These are phyloP conservation scores for Verticillium nonalfalfae DNA, from an alignment of 2,329 filamentous ascomycete species.

Conservation along the genomic window DNA sequence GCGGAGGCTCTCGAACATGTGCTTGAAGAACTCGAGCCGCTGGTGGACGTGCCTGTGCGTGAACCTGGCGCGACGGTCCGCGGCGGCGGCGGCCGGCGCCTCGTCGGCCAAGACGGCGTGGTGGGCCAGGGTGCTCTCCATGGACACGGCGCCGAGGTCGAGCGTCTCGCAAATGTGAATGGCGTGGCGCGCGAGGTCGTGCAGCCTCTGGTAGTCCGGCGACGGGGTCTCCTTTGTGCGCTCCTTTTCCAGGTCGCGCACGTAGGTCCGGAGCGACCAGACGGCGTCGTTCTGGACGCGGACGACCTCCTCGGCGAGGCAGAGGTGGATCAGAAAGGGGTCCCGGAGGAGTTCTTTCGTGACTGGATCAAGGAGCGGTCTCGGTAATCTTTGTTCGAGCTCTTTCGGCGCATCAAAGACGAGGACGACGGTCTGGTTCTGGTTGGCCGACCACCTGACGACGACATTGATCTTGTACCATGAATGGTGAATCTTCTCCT, in stretches of 20 bases:
- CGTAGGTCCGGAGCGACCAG: constrained; percentile 28
- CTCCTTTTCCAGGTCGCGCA: constrained; percentile 25
- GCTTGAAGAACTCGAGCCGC: constrained; percentile 23
- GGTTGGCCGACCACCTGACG: constrained; percentile 15
- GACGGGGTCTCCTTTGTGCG: not conserved
- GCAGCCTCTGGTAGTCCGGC: constrained; percentile 15
- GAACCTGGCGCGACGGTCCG: constrained; percentile 6
- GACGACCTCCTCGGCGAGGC: constrained; percentile 21
- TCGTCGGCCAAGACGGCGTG: constrained; percentile 17
- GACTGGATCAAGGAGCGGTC: constrained; percentile 1
- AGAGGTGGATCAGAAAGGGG: constrained; percentile 29
- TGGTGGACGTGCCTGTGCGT: constrained; percentile 14
- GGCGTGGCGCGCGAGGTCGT: constrained; percentile 35
- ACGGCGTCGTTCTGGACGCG: constrained; percentile 25
- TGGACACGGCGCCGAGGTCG: constrained; percentile 22
- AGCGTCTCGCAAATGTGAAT: constrained; percentile 38
- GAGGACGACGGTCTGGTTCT: constrained; percentile 19
- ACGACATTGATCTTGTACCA: constrained; percentile 30
- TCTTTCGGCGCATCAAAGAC: constrained; percentile 19
- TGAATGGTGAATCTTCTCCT: constrained; percentile 13
- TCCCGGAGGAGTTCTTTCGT: constrained; percentile 10
- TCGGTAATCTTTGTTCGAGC: not conserved
- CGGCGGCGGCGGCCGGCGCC: not conserved
- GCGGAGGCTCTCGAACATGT: constrained; percentile 25
- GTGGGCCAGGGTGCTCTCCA: constrained; percentile 22